Conservation (phyloP, 169 alveolate genomes). For the Plasmodium inui region DNA sequence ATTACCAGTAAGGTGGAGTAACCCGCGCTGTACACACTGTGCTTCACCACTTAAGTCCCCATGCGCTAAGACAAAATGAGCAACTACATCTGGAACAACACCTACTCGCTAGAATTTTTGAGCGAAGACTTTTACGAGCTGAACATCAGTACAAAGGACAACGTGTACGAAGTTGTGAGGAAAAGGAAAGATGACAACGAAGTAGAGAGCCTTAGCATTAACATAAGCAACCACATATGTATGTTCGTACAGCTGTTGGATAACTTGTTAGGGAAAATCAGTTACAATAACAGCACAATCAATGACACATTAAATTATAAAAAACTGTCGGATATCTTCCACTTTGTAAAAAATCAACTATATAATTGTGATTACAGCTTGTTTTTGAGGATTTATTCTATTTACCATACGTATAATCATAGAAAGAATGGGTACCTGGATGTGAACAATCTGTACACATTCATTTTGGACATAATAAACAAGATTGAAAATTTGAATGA, state of each 20-base stretch:
- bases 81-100: constrained; percentile 63
- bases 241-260: constrained; percentile 71
- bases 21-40: neutral
- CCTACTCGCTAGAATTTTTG: constrained; percentile 62
- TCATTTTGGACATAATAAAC: constrained; percentile 61
- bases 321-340: constrained; percentile 35
- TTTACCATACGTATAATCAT: constrained; percentile 70
- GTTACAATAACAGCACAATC: constrained; percentile 40
- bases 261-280: constrained; percentile 36
- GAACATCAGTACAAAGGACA: constrained; percentile 69
- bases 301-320: constrained; percentile 66
- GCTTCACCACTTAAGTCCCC: neutral
- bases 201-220: constrained; percentile 50
- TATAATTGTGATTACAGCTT: constrained; percentile 76
- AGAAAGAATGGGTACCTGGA: constrained; percentile 74
- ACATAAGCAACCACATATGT: constrained; percentile 66
- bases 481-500: constrained; percentile 71
- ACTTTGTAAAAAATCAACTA: constrained; percentile 47
- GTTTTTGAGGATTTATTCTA: constrained; percentile 63
- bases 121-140: constrained; percentile 69
- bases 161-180: constrained; percentile 53
- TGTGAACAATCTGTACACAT: constrained; percentile 47
- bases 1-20: neutral
- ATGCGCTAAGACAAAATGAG: constrained; percentile 26
- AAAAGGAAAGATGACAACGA: constrained; percentile 62